Percentiles rank a stretch among this genome's conserved stretches.
Conservation (phyloP, 129 eudicot genomes). For the Deinandra increscens region DNA sequence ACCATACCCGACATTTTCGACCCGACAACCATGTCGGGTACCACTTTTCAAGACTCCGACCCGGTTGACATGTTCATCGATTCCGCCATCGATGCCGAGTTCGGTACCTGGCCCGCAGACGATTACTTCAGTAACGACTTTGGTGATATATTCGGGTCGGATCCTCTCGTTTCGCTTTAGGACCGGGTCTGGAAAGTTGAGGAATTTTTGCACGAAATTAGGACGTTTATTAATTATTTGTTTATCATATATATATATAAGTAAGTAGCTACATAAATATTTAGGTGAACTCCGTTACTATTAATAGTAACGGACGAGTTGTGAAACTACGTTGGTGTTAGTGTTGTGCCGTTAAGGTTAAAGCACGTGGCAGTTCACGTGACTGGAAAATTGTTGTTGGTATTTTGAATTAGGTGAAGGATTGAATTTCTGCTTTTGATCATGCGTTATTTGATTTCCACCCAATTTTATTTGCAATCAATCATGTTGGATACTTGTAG, state of each 20-base stretch:
- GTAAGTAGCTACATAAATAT: constrained; percentile 2
- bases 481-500: not conserved
- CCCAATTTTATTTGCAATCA: constrained; percentile 17
- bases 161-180: constrained; percentile 64
- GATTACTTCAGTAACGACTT: constrained; percentile 65
- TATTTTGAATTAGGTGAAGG: constrained; percentile 47
- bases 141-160: constrained; percentile 86
- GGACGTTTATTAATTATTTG: constrained; percentile 22
- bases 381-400: constrained; percentile 28
- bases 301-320: constrained; percentile 40
- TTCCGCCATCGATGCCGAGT: constrained; percentile 27
- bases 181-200: not conserved
- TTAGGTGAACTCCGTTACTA: constrained; percentile 40
- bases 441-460: constrained; percentile 34
- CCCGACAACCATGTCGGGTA: constrained; percentile 25
- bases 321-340: constrained; percentile 18
- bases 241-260: constrained; percentile 20
- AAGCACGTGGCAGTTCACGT: constrained; percentile 34
- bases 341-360: not conserved
- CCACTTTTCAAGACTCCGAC: constrained; percentile 33
- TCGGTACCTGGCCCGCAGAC: constrained; percentile 39
- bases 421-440: constrained; percentile 35
- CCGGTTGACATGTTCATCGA: constrained; percentile 28
- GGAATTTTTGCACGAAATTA: constrained; percentile 28
- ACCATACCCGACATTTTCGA: constrained; percentile 53